Evolutionary conservation across 208 protist genomes (phyloP).

Genomic region (Crithidia expoeki): DNA sequence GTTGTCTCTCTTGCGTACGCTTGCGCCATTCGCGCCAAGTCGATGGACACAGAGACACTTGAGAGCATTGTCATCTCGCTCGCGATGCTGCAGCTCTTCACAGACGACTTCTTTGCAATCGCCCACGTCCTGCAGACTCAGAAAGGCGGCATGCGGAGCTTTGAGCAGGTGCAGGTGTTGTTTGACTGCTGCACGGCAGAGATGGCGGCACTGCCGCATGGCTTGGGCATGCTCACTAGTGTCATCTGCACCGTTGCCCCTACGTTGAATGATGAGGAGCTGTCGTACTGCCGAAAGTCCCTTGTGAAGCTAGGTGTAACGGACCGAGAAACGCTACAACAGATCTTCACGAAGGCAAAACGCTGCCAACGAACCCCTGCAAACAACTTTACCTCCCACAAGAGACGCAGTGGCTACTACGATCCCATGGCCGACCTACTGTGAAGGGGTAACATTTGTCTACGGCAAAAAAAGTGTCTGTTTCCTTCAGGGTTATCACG

Average conservation of each 20-base stretch:
- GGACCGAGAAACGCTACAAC: constrained; percentile 18
- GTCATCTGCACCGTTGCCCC: constrained; percentile 55
- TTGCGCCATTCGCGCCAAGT: constrained; percentile 51
- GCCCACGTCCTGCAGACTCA: constrained; percentile 43
- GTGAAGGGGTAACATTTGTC: background rate
- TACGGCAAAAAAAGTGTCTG: too few species aligned
- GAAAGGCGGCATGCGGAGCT: constrained; percentile 71
- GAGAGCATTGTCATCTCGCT: constrained; percentile 69
- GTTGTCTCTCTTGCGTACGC: constrained; percentile 77
- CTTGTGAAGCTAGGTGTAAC: constrained; percentile 34
- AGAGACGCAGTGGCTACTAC: constrained; percentile 21
- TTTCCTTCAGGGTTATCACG: too few species aligned
- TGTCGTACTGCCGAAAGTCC: constrained; percentile 41
- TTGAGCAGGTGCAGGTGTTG: constrained; percentile 41
- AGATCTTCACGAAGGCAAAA: constrained; percentile 32
- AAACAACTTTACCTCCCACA: background rate
- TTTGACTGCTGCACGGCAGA: constrained; percentile 46
- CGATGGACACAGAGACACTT: constrained; percentile 59
- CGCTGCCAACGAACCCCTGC: constrained; percentile 5
- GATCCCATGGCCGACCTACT: constrained; percentile 43
- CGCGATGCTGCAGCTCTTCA: constrained; percentile 63
- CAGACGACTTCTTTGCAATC: constrained; percentile 82
- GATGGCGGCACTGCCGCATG: constrained; percentile 40
- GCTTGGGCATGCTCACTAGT: constrained; percentile 47
- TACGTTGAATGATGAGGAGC: constrained; percentile 63